Evolutionary conservation across 768 basidiomycete species (phyloP).

Genomic region (Tulasnella sp.): DNA sequence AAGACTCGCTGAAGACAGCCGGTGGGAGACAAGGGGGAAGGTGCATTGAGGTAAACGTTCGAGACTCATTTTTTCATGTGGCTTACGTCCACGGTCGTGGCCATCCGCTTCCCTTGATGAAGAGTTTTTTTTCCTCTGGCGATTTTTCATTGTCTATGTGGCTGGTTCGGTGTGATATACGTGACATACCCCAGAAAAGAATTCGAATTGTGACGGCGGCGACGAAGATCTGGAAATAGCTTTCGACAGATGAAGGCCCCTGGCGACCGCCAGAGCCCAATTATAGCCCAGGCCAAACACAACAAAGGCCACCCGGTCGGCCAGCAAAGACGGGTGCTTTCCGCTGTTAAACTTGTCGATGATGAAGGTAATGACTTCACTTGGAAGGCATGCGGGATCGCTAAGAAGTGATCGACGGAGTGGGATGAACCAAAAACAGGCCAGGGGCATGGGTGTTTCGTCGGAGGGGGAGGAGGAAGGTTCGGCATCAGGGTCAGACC

Average conservation of each 20-base stretch:
- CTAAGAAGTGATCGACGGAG: no score
- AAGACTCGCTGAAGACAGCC: background rate
- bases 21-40: background rate
- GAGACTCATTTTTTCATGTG: background rate
- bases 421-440: no score
- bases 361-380: background rate
- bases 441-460: background rate
- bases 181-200: slow-evolving; percentile 3
- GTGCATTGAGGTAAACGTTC: background rate
- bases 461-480: background rate
- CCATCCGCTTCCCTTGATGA: background rate
- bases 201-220: slow-evolving; percentile 4
- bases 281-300: background rate
- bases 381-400: background rate
- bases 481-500: slow-evolving; percentile 6
- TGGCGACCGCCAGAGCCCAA: background rate
- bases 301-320: background rate
- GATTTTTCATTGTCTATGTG: background rate
- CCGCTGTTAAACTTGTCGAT: background rate
- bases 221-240: background rate
- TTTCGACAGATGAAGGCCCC: background rate
- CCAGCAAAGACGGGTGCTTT: background rate
- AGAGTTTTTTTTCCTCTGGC: background rate
- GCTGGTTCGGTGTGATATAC: background rate
- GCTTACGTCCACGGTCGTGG: background rate